Evolutionary conservation across 1,284 basidiomycete genomes (phyloP), one percentile per base, ranked within the genome.

Genomic region (Microbotryomycetes sp.): DNA sequence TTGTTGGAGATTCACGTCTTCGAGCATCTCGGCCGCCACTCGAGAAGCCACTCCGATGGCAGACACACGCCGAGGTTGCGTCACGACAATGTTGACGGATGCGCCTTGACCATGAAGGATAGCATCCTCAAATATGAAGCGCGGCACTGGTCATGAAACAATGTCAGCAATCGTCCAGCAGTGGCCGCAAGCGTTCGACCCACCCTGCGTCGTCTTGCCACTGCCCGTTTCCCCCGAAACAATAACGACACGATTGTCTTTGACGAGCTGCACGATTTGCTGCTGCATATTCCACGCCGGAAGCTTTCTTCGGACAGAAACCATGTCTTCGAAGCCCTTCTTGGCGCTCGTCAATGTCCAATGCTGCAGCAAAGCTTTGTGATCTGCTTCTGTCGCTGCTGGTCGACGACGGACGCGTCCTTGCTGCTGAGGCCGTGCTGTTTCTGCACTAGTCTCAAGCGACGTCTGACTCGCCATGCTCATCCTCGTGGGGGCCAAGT

Each of bases 41-140:
- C 92, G 86, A 19, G 86, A 81, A 3, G 92, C 89, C 4, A 97
- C 89, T 3, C 90, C 89, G 64, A 94, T 85, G 0, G 92, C 92
- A 26, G 89, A 89, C 15, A 97, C 83, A 71, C 92, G 83, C 25
- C 93, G 83, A 16, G 92, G 92, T 73, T 97, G 92, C 2, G 93
- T 96, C 15, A 94, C 81, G 49, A 97, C 79, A 56, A 97, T 92
- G 25, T 84, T 88, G 46, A 86, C 84, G 32, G 80, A 79, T 15
- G 85, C 83, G 12, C 90, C 91, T 31, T 78, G 76, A 5, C 80
- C 80, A 0, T 80, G 76, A 7, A 77, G 69, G 62, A 96, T 92
- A 51, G 89, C 81, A 61, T 80, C 84, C 72, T 97, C 92, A 31
- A 77, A 69, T n/a, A 77, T 68, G 54, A 68, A 72, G 7, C 66